These are phyloP conservation scores for Penicillium sp. DNA, from an alignment of 2,329 filamentous ascomycete species.

Conservation along the genomic window DNA sequence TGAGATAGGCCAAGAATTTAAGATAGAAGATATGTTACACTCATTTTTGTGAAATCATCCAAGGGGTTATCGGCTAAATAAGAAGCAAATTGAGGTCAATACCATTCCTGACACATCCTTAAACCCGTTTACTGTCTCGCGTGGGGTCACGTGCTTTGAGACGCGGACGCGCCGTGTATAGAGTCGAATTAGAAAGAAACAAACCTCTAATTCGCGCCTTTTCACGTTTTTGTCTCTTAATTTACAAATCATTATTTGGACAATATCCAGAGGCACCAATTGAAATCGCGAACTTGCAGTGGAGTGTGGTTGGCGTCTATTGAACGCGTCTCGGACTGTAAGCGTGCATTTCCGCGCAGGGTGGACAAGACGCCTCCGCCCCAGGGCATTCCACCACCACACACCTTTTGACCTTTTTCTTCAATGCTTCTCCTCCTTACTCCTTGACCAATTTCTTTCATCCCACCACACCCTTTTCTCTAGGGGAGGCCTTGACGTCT, in stretches of 20 bases:
- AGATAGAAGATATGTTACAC: not conserved
- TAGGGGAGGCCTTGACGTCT: constrained; percentile 7
- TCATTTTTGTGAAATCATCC: not conserved
- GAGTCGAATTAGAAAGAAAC: not conserved
- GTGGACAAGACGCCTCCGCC: constrained; percentile 32
- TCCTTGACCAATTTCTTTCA: constrained; percentile 23
- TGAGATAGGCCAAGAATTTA: not conserved
- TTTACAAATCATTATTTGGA: not conserved
- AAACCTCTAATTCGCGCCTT: not conserved
- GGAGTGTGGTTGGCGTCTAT: constrained; percentile 39
- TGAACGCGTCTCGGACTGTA: constrained; percentile 42
- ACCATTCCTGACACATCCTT: constrained; percentile 8
- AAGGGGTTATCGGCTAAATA: not conserved
- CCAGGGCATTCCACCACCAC: constrained; percentile 37
- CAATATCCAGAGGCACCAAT: constrained; percentile 2
- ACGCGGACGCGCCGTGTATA: constrained; percentile 10
- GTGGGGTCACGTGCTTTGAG: constrained; percentile 9
- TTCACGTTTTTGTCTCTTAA: not conserved
- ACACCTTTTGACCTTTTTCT: constrained; percentile 25
- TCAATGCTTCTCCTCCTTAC: constrained; percentile 24
- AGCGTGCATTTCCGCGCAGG: constrained; percentile 43
- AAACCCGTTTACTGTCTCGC: constrained; percentile 8
- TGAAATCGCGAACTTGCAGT: constrained; percentile 21
- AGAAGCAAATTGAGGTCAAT: not conserved
- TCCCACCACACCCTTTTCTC: constrained; percentile 20